These are phyloP conservation scores for Celoporthe dispersa DNA, from an alignment of 2,329 filamentous ascomycete species.

Conservation along the genomic window DNA sequence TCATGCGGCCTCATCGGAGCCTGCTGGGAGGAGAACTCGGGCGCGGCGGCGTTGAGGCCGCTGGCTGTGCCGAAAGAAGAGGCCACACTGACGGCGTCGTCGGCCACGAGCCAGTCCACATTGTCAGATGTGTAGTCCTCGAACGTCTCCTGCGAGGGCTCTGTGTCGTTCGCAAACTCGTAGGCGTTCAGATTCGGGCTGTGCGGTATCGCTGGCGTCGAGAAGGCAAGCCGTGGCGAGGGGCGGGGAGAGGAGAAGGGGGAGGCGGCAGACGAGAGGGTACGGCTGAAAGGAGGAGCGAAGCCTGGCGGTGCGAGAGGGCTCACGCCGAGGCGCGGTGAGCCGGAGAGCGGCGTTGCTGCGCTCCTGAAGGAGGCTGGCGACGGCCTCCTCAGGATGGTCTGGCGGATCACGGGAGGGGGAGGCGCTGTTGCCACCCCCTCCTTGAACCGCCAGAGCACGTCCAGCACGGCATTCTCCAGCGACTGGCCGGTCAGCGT, in stretches of 20 bases:
- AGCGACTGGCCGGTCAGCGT: slow-evolving; percentile 74
- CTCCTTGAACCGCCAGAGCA: slow-evolving; percentile 83
- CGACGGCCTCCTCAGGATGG: slow-evolving; percentile 85
- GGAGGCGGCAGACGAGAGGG: slow-evolving; percentile 78
- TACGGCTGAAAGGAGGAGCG: slow-evolving; percentile 72
- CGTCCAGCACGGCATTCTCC: slow-evolving; percentile 89
- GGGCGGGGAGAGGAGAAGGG: slow-evolving; percentile 94
- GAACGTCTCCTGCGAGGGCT: slow-evolving; percentile 81
- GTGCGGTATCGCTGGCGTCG: slow-evolving; percentile 88
- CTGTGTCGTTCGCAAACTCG: slow-evolving; percentile 84
- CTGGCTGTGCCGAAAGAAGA: slow-evolving; percentile 73
- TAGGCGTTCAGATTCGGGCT: slow-evolving; percentile 94
- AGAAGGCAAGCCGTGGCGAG: slow-evolving; percentile 87
- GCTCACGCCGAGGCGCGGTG: slow-evolving; percentile 79
- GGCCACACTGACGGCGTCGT: slow-evolving; percentile 78
- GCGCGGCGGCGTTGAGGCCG: slow-evolving; percentile 76
- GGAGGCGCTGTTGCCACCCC: slow-evolving; percentile 68
- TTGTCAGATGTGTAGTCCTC: slow-evolving; percentile 92
- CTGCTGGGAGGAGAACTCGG: slow-evolving; percentile 75
- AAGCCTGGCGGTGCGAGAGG: slow-evolving; percentile 86
- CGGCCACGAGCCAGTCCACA: slow-evolving; percentile 95
- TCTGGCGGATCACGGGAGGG: slow-evolving; percentile 87
- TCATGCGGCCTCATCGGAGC: slow-evolving; percentile 97
- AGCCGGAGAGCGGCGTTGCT: slow-evolving; percentile 79
- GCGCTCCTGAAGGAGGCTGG: slow-evolving; percentile 91